A percentile compares a stretch with the other conserved stretches of the same genome.
Evolutionary conservation across 495 filamentous ascomycete genomes (phyloP).

Genomic region (Trichoderma gamsii): DNA sequence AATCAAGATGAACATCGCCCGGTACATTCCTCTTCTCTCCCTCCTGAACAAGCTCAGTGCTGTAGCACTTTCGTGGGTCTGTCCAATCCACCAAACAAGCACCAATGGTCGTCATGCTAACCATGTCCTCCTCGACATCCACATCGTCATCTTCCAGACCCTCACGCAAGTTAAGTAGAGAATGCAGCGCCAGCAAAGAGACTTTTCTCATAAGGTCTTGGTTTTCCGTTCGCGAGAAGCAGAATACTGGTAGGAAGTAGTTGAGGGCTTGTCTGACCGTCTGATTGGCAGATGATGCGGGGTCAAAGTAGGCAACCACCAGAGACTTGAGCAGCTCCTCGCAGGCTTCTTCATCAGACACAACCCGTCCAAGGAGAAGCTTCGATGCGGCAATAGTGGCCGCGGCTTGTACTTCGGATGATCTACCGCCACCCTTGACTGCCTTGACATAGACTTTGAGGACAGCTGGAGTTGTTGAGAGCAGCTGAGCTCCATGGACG

Average conservation of each 20-base stretch:
- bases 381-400: conserved; percentile 79
- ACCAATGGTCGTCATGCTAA: conserved; percentile 64
- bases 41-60: conserved; percentile 55
- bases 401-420: conserved; percentile 70
- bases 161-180: conserved; percentile 59
- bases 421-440: conserved; percentile 60
- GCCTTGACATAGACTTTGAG: conserved; percentile 74
- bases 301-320: conserved; percentile 84
- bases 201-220: conserved; percentile 70
- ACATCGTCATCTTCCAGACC: conserved; percentile 70
- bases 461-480: conserved; percentile 51
- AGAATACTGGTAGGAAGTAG: conserved; percentile 96
- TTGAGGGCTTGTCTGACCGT: conserved; percentile 82
- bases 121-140: conserved; percentile 75
- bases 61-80: conserved; percentile 80
- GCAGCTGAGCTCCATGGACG: conserved; percentile 72
- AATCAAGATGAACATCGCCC: conserved; percentile 60
- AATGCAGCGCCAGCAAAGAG: conserved; percentile 61
- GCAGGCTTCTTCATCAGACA: conserved; percentile 48
- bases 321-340: conserved; percentile 74
- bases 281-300: conserved; percentile 73
- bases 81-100: conserved; percentile 92
- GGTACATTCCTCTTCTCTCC: conserved; percentile 55
- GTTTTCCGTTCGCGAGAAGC: conserved; percentile 73
- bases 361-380: conserved; percentile 69